Evolutionary conservation across 805 yeast species (phyloP), one percentile per base, ranked within the genome.

Genomic region (Sungouiozyma intestinalis): DNA sequence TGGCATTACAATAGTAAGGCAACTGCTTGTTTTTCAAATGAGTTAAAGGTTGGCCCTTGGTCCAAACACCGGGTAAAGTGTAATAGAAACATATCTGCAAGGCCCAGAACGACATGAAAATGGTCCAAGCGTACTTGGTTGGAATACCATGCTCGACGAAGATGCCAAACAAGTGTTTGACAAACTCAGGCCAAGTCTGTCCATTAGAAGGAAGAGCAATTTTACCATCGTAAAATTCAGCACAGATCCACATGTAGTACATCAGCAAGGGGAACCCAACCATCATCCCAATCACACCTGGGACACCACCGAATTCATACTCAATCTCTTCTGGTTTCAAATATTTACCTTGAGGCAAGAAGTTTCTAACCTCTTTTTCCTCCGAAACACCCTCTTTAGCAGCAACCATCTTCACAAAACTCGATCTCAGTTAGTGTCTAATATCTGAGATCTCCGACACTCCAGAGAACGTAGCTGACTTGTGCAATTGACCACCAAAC

Each of bases 221-320:
- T 39, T 67, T 56, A 1, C 95, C 95, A 48, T 68, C 68, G 64
- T 86, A 85, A 62, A 81, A 87, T 47, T 76, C 74, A 40, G 92
- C 90, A 54, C 86, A 74, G 42, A 90, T 79, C 94, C 95, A 90
- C 92, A 92, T 82, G 66, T 92, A 92, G 72, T 81, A 85, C 98
- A 92, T 92, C 57, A 92, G 70, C 38, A 81, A 57, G 6, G 98
- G 98, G 67, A 92, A 92, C 3, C 95, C 94, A 36, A 76, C 58
- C 79, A 90, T 76, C 97, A 92, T 90, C 5, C 88, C 90, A 16
- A 80, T 44, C 39, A 86, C 95, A 44, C 98, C 98, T 5, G 71
- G 63, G 19, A 94, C 81, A 0, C 97, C 97, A 40, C 98, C 98
- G 57, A 90, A 92, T 53, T 92, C 97, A 68, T 77, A 85, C 55